Percentiles rank a stretch among this genome's conserved stretches.
These are phyloP conservation scores for Cladorrhinum sp. DNA, from an alignment of 2,329 filamentous ascomycete species.

Conservation along the genomic window DNA sequence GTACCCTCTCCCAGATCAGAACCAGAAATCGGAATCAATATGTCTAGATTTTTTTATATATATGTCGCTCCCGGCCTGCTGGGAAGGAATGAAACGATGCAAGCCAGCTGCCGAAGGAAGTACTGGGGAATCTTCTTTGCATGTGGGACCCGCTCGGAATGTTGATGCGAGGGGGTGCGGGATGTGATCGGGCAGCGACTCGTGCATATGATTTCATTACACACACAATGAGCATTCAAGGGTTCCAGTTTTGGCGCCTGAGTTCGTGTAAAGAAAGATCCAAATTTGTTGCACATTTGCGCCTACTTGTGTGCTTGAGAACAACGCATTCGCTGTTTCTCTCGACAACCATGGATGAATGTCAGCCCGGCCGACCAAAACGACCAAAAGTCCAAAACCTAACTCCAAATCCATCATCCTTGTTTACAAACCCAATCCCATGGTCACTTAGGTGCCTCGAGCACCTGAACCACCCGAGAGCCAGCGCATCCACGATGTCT, in stretches of 20 bases:
- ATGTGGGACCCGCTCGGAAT: background rate
- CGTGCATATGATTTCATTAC: background rate
- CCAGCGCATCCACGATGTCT: background rate
- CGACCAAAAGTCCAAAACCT: background rate
- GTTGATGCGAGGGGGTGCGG: background rate
- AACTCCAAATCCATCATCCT: background rate
- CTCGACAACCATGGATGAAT: background rate
- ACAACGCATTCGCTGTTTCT: background rate
- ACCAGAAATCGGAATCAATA: background rate
- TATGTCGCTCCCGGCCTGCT: background rate
- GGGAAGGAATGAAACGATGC: background rate
- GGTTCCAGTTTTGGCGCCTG: background rate
- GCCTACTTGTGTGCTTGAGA: too few relatives aligned
- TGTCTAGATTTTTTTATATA: background rate
- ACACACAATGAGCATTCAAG: background rate
- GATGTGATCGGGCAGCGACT: slow-evolving; percentile 8
- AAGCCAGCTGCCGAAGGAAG: background rate
- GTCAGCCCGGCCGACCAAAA: background rate
- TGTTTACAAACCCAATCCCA: background rate
- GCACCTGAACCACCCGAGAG: background rate
- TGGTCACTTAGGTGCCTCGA: background rate
- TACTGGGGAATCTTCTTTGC: background rate
- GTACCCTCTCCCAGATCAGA: background rate
- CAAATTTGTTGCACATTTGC: background rate
- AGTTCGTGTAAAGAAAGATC: background rate